These are phyloP conservation scores for Spergularia bocconei DNA, from an alignment of 148 eudicot genomes.

Conservation along the genomic window DNA sequence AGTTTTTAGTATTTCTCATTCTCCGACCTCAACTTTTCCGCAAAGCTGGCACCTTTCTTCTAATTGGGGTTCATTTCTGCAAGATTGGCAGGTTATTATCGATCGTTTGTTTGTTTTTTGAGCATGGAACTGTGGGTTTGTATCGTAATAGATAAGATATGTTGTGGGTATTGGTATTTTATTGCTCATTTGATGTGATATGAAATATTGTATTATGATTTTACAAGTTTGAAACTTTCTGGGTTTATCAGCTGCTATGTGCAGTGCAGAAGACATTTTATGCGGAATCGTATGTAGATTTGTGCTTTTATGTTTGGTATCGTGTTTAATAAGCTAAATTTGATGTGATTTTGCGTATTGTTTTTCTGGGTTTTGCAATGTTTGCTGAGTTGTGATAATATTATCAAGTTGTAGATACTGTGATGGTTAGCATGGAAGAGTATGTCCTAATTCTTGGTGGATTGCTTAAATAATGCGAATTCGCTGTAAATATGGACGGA, in stretches of 20 bases:
- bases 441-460: slow-evolving; percentile 32
- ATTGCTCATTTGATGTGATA: background rate
- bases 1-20: too few species aligned
- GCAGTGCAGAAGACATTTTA: background rate
- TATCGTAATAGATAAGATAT: background rate
- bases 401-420: background rate
- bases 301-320: too few species aligned
- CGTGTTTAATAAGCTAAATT: background rate
- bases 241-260: background rate
- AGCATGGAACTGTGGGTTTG: background rate
- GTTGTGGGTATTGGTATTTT: background rate
- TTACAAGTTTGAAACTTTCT: background rate
- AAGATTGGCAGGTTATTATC: background rate
- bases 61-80: background rate
- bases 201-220: background rate
- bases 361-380: slow-evolving; percentile 1
- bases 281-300: too few species aligned
- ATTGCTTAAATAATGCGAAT: slow-evolving; percentile 26
- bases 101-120: background rate
- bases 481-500: slow-evolving; percentile 30
- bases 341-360: background rate
- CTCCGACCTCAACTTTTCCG: too few species aligned
- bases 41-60: too few species aligned
- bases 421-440: background rate
- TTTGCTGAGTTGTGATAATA: background rate